These are phyloP conservation scores for Fusarium pilosicola DNA, from an alignment of 2,329 filamentous ascomycete genomes.

Conservation along the genomic window DNA sequence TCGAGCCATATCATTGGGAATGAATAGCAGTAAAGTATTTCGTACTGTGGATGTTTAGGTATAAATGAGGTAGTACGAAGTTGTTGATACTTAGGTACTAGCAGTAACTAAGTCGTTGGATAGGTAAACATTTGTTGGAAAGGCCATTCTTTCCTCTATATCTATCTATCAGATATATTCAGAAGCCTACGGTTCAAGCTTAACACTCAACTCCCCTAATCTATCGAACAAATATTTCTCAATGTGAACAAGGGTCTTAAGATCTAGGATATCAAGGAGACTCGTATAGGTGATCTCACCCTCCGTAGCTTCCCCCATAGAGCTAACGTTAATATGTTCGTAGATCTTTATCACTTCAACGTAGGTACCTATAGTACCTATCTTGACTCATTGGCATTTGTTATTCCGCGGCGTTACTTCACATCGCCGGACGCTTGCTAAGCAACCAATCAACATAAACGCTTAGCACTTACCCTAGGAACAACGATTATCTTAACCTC, in stretches of 20 bases:
- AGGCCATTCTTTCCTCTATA: not conserved
- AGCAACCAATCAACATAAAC: constrained; percentile 36
- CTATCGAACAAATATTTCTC: not conserved
- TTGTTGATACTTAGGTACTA: not conserved
- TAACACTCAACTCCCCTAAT: not conserved
- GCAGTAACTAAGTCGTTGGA: not conserved
- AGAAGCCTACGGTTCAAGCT: not conserved
- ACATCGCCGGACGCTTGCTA: constrained; percentile 21
- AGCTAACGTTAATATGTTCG: not conserved
- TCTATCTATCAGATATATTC: not conserved
- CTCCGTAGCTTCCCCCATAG: not conserved
- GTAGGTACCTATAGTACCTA: not conserved
- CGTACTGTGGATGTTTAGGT: not conserved
- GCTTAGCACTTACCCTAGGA: constrained; percentile 38
- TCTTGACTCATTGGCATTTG: not conserved
- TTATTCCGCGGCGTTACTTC: constrained; percentile 12
- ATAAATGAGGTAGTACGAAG: not conserved
- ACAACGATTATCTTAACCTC: not conserved
- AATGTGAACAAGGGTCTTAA: not conserved
- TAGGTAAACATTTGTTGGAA: not conserved
- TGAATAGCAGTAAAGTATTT: not conserved
- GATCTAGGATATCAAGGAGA: not conserved
- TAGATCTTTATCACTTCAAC: not conserved
- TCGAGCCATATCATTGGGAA: not conserved
- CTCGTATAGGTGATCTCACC: not conserved